Conservation (phyloP, 805 yeast species). For the Wickerhamiella lipophila region DNA sequence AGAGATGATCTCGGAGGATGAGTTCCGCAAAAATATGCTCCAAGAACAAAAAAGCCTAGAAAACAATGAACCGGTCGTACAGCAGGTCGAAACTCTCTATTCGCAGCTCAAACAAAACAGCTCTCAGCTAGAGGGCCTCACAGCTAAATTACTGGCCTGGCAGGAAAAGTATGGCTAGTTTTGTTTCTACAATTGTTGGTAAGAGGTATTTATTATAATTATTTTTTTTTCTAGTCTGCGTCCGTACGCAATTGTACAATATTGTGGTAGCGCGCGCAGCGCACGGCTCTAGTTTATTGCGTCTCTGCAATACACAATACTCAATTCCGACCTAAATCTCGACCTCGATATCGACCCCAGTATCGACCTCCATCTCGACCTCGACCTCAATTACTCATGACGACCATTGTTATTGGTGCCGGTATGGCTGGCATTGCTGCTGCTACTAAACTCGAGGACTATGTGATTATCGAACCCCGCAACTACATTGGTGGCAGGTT, state of each 20-base stretch:
- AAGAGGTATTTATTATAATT: no score
- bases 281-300: no score
- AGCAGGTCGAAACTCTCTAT: conserved; percentile 32
- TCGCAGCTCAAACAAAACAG: conserved; percentile 48
- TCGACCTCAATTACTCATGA: conserved; percentile 3
- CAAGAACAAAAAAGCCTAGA: conserved; percentile 23
- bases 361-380: not conserved
- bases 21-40: conserved; percentile 40
- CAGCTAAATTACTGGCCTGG: conserved; percentile 64
- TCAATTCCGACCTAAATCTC: no score
- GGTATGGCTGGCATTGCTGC: conserved; percentile 28
- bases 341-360: no score
- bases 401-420: conserved; percentile 26
- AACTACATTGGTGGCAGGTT: conserved; percentile 27
- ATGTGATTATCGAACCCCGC: conserved; percentile 26
- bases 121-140: conserved; percentile 54
- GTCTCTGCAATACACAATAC: no score
- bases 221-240: no score
- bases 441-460: conserved; percentile 21
- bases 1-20: conserved; percentile 65
- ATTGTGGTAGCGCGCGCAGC: no score
- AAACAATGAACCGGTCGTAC: conserved; percentile 11
- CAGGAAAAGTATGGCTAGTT: conserved; percentile 42
- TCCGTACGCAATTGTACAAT: no score
- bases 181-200: no score